These are phyloP conservation scores for Pythium pyrilobum DNA, from an alignment of 352 stramenopile genomes.

Conservation along the genomic window DNA sequence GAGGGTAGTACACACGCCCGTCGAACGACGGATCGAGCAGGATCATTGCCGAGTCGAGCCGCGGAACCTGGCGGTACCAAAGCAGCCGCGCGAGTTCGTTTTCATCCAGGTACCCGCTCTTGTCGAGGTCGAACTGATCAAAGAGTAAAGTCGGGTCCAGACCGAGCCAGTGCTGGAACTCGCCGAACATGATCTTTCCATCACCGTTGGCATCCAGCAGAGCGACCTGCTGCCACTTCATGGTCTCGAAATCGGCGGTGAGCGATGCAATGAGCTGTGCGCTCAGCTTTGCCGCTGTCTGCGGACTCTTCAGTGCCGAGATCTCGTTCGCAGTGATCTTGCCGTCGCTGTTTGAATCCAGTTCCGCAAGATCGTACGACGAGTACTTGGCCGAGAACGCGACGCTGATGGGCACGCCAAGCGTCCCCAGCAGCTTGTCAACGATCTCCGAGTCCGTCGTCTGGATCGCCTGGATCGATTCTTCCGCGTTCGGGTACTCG, in stretches of 20 bases:
- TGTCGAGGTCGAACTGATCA: conserved; percentile 79
- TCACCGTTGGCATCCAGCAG: conserved; percentile 48
- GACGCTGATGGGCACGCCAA: conserved; percentile 56
- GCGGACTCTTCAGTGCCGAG: conserved; percentile 22
- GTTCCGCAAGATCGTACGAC: conserved; percentile 61
- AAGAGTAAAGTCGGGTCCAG: conserved; percentile 75
- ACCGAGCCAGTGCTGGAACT: conserved; percentile 71
- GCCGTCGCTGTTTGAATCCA: conserved; percentile 56
- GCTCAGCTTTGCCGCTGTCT: conserved; percentile 34
- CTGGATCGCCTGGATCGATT: conserved; percentile 35
- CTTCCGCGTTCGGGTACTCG: conserved; percentile 54
- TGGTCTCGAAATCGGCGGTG: conserved; percentile 44
- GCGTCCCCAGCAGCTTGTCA: conserved; percentile 50
- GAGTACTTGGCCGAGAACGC: conserved; percentile 63
- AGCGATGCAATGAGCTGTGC: conserved; percentile 32
- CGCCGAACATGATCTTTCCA: conserved; percentile 51
- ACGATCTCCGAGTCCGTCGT: conserved; percentile 54
- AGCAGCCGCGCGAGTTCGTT: conserved; percentile 68
- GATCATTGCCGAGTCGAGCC: conserved; percentile 59
- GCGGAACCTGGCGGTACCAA: conserved; percentile 65
- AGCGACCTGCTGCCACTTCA: conserved; percentile 50
- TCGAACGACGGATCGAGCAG: conserved; percentile 79
- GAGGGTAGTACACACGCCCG: conserved; percentile 72
- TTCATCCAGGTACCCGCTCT: conserved; percentile 79
- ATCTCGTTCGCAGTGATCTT: conserved; percentile 73